phyloP scores from a whole-genome alignment of 805 yeast genomes.

The Candida taoyuanica region DNA sequence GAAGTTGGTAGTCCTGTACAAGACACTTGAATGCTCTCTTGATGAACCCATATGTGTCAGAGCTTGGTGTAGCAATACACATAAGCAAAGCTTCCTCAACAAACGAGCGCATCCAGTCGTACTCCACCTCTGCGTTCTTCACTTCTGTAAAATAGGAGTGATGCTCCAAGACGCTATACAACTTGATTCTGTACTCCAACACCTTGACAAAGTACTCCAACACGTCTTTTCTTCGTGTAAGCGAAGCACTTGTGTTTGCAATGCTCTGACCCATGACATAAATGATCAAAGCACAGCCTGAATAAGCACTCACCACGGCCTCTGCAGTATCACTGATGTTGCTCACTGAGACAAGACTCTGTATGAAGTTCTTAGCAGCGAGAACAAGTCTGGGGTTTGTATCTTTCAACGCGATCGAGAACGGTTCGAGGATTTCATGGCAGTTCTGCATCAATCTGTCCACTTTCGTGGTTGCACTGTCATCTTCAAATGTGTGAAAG shows the following conservation, averaged over 20 bases:
- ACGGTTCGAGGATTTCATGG: constrained; percentile 28
- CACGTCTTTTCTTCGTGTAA: constrained; percentile 30
- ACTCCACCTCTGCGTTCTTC: constrained; percentile 22
- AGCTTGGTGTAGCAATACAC: constrained; percentile 46
- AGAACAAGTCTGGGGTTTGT: constrained; percentile 31
- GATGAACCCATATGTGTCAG: constrained; percentile 45
- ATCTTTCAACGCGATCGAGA: constrained; percentile 36
- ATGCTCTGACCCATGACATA: constrained; percentile 34
- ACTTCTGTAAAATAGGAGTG: constrained; percentile 24
- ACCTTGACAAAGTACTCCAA: constrained; percentile 37
- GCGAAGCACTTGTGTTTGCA: constrained; percentile 28
- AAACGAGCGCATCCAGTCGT: constrained; percentile 31
- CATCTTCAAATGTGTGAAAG: constrained; percentile 13
- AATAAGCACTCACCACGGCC: constrained; percentile 32
- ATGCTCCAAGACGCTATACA: constrained; percentile 27
- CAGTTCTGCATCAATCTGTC: constrained; percentile 1
- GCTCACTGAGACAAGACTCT: constrained; percentile 28
- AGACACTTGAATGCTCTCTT: constrained; percentile 35
- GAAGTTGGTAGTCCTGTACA: constrained; percentile 19
- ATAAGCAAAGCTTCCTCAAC: constrained; percentile 49
- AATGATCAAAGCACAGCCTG: constrained; percentile 36
- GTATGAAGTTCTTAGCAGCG: constrained; percentile 34
- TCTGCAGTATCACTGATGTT: constrained; percentile 29
- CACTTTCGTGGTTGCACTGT: constrained; percentile 5
- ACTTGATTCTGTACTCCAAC: constrained; percentile 33